phyloP scores from a whole-genome alignment of 305 asterid genomes.

The Solanum chacoense region DNA sequence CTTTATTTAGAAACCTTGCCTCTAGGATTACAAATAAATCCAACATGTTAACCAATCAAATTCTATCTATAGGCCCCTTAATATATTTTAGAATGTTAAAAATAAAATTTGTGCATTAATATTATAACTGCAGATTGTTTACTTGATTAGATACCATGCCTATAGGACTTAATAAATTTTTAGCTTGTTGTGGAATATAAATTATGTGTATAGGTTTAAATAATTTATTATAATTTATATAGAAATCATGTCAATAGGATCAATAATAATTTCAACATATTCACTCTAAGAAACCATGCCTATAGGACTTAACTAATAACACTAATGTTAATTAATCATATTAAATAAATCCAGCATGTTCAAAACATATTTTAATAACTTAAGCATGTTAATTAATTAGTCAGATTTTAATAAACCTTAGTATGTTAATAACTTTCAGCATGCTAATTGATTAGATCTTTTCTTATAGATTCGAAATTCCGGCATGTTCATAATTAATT shows the following conservation, averaged over 20 bases:
- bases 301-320: neutral
- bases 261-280: neutral
- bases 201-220: neutral
- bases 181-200: neutral
- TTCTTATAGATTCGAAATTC: neutral
- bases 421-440: neutral
- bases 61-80: neutral
- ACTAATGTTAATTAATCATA: neutral
- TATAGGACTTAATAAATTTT: neutral
- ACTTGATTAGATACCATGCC: neutral
- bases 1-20: neutral
- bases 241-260: neutral
- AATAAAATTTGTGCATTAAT: neutral
- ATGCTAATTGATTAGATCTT: neutral
- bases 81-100: neutral
- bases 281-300: neutral
- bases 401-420: neutral
- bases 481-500: neutral
- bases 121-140: neutral
- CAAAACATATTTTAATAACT: neutral
- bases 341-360: neutral
- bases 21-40: neutral
- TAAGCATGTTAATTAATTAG: neutral
- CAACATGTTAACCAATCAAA: neutral
- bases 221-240: no score